Evolutionary conservation across 2,329 filamentous ascomycete genomes (phyloP).

Genomic region (Talaromyces piceae): DNA sequence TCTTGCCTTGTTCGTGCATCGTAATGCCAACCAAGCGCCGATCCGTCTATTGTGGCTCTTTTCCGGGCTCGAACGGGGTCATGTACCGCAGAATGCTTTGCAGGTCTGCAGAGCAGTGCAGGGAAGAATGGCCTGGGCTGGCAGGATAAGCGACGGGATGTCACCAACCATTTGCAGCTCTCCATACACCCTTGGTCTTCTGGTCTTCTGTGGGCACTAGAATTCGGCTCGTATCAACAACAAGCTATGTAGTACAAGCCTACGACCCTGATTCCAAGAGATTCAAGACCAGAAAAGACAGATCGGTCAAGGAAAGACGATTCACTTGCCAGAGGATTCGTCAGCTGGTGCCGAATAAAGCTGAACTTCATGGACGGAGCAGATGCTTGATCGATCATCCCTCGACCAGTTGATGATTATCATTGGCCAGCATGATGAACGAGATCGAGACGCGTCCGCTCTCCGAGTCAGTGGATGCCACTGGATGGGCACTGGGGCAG

Average conservation of each 20-base stretch:
- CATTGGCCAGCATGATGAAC: background rate
- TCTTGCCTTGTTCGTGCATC: background rate
- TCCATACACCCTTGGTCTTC: background rate
- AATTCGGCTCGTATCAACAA: background rate
- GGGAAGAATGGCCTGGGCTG: background rate
- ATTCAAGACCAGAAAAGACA: too few relatives aligned
- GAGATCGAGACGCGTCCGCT: background rate
- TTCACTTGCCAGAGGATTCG: too few relatives aligned
- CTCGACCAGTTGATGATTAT: background rate
- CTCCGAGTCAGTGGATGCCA: background rate
- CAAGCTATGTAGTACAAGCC: too few relatives aligned
- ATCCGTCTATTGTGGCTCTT: background rate
- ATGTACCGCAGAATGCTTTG: conserved; percentile 1
- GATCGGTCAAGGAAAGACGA: too few relatives aligned
- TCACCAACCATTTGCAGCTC: background rate
- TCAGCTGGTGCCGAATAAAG: too few relatives aligned
- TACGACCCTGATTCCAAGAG: too few relatives aligned
- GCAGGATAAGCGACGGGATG: background rate
- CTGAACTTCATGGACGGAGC: too few relatives aligned
- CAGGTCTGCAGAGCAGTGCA: background rate
- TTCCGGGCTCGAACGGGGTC: background rate
- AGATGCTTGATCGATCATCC: background rate
- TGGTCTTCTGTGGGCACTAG: background rate
- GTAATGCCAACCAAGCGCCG: background rate
- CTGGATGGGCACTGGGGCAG: background rate